Evolutionary conservation across 768 basidiomycete species (phyloP).

Genomic region (Pleurotus djamor): DNA sequence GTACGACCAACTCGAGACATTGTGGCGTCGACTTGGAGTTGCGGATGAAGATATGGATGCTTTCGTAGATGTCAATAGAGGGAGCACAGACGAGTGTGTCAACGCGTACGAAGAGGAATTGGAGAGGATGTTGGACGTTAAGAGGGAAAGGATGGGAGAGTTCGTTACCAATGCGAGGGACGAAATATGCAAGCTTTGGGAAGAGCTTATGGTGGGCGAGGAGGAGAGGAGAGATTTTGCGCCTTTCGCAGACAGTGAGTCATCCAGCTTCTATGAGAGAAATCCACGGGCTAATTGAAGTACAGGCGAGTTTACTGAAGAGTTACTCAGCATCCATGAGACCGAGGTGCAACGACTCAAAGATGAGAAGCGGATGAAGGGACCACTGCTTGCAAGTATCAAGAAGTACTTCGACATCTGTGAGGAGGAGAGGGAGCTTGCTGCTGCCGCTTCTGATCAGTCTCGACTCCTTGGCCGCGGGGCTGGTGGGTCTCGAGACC

Average conservation of each 20-base stretch:
- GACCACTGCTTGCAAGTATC: conserved; percentile 69
- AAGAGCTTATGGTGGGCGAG: conserved; percentile 82
- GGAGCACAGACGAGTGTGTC: conserved; percentile 76
- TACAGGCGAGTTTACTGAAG: conserved; percentile 85
- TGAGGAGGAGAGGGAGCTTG: conserved; percentile 86
- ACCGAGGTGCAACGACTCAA: conserved; percentile 80
- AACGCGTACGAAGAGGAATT: conserved; percentile 87
- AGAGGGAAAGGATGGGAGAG: conserved; percentile 81
- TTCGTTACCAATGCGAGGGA: conserved; percentile 82
- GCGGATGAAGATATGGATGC: conserved; percentile 79
- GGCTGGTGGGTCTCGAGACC: conserved; percentile 68
- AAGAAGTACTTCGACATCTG: conserved; percentile 91
- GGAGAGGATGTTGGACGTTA: conserved; percentile 86
- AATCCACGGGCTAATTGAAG: conserved; percentile 4
- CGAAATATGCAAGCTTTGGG: conserved; percentile 83
- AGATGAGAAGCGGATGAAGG: conserved; percentile 79
- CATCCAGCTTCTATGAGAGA: neutral
- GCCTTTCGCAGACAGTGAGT: conserved; percentile 78
- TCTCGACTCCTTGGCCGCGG: conserved; percentile 66
- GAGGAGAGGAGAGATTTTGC: conserved; percentile 81
- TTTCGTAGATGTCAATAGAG: conserved; percentile 88
- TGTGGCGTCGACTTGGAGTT: conserved; percentile 89
- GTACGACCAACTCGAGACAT: conserved; percentile 89
- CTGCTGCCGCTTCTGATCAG: conserved; percentile 78
- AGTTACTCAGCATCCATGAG: conserved; percentile 81